Conservation (phyloP, 306 rosid genomes). For the Styphnolobium japonicum region DNA sequence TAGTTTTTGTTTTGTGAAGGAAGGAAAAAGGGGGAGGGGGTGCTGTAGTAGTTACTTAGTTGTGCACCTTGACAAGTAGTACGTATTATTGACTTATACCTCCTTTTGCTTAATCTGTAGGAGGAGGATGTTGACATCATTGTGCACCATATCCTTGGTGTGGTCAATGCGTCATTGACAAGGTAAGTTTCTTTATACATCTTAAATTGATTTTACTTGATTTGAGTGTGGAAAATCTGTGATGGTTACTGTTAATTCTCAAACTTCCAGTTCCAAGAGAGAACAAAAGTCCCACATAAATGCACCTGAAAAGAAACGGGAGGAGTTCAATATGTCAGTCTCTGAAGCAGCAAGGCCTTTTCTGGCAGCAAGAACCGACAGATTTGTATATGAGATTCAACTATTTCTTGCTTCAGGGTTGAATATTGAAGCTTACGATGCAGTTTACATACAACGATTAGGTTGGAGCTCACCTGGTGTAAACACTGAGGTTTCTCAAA, state of each 20-base stretch:
- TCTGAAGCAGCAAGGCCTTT: conserved; percentile 71
- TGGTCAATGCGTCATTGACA: conserved; percentile 41
- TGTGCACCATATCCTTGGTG: conserved; percentile 72
- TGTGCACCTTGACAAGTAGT: background rate
- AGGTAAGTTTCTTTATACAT: conserved; percentile 40
- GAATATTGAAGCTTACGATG: conserved; percentile 82
- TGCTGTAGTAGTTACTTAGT: background rate
- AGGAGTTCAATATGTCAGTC: conserved; percentile 51
- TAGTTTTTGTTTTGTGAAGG: background rate
- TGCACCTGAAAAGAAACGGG: conserved; percentile 46
- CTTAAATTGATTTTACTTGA: background rate
- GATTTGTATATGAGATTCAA: conserved; percentile 70
- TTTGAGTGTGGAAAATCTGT: background rate
- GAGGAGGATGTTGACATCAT: conserved; percentile 84
- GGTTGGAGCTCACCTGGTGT: conserved; percentile 67
- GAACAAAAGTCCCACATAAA: conserved; percentile 31
- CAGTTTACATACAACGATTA: conserved; percentile 72
- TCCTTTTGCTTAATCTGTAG: conserved; percentile 41
- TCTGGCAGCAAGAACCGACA: conserved; percentile 58
- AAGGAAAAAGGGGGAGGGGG: background rate
- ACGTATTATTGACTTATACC: background rate
- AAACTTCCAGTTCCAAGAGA: conserved; percentile 43
- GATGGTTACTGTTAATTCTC: conserved; percentile 2
- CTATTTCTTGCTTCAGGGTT: conserved; percentile 87
- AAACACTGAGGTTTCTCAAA: conserved; percentile 40